These are phyloP conservation scores for Tinospora cordifolia DNA, from an alignment of 164 flowering plant genomes.

Conservation along the genomic window DNA sequence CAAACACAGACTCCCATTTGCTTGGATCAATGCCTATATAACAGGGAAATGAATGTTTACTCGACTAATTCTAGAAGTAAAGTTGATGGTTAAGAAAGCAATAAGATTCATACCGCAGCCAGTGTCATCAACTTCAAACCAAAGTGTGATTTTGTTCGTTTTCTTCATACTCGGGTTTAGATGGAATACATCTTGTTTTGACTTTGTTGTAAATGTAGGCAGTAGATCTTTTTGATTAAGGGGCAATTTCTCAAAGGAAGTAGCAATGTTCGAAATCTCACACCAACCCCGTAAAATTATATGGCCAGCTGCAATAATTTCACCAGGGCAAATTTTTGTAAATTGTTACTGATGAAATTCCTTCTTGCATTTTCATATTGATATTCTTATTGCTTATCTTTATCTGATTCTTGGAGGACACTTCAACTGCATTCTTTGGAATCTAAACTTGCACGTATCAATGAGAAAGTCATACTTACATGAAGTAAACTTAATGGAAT, in stretches of 20 bases:
- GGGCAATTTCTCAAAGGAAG: constrained; percentile 21
- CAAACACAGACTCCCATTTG: too few species aligned
- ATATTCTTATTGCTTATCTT: not conserved
- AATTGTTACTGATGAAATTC: not conserved
- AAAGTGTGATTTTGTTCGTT: constrained; percentile 53
- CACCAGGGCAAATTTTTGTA: constrained; percentile 3
- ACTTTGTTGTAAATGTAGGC: constrained; percentile 31
- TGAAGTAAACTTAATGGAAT: constrained; percentile 89
- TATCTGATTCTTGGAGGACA: not conserved
- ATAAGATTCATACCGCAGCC: constrained; percentile 71
- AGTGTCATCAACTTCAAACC: constrained; percentile 95
- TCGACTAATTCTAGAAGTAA: not conserved
- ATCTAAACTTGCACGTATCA: not conserved
- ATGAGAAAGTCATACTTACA: constrained; percentile 41
- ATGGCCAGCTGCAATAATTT: constrained; percentile 64
- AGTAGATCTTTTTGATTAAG: constrained; percentile 31
- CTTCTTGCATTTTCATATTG: not conserved
- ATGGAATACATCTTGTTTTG: constrained; percentile 41
- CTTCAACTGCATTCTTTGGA: not conserved
- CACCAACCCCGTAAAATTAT: constrained; percentile 85
- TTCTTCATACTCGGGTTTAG: constrained; percentile 35
- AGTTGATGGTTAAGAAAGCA: constrained; percentile 3
- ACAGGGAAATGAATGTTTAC: too few species aligned
- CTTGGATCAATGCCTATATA: too few species aligned
- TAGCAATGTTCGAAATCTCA: constrained; percentile 31